A percentile compares a stretch with the other conserved stretches of the same genome.
These are phyloP conservation scores for Hirschfeldia incana DNA, from an alignment of 345 rosid genomes.

Conservation along the genomic window DNA sequence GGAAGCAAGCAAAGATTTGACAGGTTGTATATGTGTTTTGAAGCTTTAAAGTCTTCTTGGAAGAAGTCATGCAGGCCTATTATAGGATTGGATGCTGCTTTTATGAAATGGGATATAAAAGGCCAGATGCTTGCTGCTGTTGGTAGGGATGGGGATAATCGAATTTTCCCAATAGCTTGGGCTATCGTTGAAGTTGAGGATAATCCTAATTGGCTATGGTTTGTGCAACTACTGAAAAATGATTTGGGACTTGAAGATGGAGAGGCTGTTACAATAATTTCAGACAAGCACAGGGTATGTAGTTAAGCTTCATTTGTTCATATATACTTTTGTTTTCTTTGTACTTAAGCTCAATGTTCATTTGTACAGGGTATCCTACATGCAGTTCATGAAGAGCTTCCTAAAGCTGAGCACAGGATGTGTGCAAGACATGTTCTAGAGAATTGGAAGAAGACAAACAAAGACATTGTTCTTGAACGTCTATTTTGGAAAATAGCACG, in stretches of 20 bases:
- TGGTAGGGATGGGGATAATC: conserved; percentile 3
- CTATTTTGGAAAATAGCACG: neutral
- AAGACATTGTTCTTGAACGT: neutral
- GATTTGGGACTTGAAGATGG: neutral
- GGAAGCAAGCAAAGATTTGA: neutral
- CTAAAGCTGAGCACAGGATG: neutral
- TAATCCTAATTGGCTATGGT: neutral
- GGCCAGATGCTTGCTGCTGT: neutral
- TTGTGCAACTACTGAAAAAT: neutral
- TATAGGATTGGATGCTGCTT: neutral
- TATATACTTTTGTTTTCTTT: too few species aligned
- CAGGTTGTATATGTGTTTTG: neutral
- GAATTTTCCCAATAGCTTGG: neutral
- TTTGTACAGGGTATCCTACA: neutral
- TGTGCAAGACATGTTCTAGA: neutral
- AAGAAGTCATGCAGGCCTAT: neutral
- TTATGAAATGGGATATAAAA: neutral
- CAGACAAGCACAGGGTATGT: neutral
- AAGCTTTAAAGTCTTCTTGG: neutral
- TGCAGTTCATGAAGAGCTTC: neutral
- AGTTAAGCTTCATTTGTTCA: too few species aligned
- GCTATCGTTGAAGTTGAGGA: neutral
- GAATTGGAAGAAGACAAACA: neutral
- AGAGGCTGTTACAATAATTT: neutral
- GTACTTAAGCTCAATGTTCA: too few species aligned